Evolutionary conservation across 176 grass and related monocot species (phyloP).

Genomic region (Aegilops longissima): DNA sequence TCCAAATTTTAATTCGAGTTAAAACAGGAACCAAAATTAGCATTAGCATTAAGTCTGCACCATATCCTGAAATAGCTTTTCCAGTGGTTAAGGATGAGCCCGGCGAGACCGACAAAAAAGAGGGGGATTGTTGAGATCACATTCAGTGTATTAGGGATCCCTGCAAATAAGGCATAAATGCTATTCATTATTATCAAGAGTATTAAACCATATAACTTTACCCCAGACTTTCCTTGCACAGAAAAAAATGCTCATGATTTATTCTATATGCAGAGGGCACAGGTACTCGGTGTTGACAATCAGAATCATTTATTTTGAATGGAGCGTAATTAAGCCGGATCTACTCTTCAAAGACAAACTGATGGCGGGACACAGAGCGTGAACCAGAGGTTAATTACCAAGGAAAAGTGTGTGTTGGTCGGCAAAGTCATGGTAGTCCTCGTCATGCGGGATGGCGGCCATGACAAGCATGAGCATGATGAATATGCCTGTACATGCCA

Average conservation of each 20-base stretch:
- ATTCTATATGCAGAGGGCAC: background rate
- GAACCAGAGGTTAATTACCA: constrained; percentile 35
- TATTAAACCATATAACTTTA: background rate
- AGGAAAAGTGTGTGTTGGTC: constrained; percentile 72
- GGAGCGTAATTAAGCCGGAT: background rate
- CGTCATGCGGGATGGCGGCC: constrained; percentile 66
- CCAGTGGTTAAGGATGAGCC: constrained; percentile 61
- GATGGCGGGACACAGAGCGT: background rate
- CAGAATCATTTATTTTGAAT: background rate
- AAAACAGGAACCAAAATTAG: background rate
- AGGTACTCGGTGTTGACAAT: background rate
- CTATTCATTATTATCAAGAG: background rate
- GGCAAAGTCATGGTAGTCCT: constrained; percentile 81
- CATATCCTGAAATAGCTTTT: constrained; percentile 66
- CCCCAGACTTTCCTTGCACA: background rate
- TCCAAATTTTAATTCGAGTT: background rate
- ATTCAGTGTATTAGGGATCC: constrained; percentile 83
- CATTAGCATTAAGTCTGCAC: constrained; percentile 13
- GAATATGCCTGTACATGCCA: constrained; percentile 54
- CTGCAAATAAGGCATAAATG: constrained; percentile 27
- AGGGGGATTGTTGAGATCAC: constrained; percentile 90
- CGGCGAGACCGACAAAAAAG: constrained; percentile 63
- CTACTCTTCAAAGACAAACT: background rate
- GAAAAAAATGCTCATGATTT: background rate
- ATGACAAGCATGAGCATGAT: constrained; percentile 77